Base-by-base conservation (phyloP, 441 rosid genomes). In the Adansonia grandidieri region DNA sequence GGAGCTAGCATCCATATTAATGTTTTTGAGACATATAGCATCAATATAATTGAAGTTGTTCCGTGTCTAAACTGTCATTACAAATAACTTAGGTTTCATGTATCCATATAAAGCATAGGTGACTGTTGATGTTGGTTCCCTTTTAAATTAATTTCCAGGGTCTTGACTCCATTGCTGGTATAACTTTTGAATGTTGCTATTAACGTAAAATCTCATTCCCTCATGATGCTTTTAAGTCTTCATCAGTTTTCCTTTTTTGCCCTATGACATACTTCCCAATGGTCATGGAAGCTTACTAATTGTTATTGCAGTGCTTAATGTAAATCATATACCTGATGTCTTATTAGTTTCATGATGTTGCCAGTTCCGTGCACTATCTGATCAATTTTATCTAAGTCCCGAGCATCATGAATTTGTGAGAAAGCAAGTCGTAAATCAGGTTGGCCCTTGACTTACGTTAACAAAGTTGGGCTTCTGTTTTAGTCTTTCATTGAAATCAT, bases 301-400 rank as follows among this genome's bases (percentile, higher is more conserved):
- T 51, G 40, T 54, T 76, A 19, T 51, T 53, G 50, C 67, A 66
- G 63, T 84, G 71, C 79, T 78, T 61, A 62, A 72, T 71, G 58
- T 75, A 48, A 74, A 57, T 65, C 66, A 47, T 13, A 70, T 11
- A n/a, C 0, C 37, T 63, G 51, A 53, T 50, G 22, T 79, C 77
- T 84, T 61, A 84, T 75, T 77, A 80, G 60, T 72, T 82, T 65
- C 56, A 6, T 77, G 15, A 82, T 82, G 54, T 76, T 62, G 42
- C 81, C 85, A 87, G 90, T 87, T 87, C 73, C 90, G 90, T 47
- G 86, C 90, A 45, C 84, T 87, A 61, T 87, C 88, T 24, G 86
- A 87, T 80, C 90, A 87, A 82, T 75, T 87, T 68, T 85, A 87
- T 79, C 80, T 72, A 78, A 81, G 82, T 15, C 64, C 89, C 9